phyloP scores from a whole-genome alignment of 805 yeast species.

The Saccharomycopsis synnaedendra region DNA sequence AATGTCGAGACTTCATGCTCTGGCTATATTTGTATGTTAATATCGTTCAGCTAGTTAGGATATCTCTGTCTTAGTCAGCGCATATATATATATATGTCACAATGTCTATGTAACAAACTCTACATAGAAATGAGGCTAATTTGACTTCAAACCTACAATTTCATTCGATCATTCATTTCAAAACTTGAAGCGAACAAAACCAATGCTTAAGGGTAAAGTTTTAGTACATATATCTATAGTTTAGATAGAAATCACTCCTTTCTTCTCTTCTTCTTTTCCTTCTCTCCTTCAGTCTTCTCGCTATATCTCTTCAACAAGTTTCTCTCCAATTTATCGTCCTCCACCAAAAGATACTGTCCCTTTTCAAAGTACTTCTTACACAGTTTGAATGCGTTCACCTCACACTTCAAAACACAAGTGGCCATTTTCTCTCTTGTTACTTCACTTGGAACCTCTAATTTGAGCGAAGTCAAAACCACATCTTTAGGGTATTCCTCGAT shows the following conservation, averaged over 20 bases:
- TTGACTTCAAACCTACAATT: no score
- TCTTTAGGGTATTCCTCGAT: slow-evolving; percentile 37
- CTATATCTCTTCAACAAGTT: slow-evolving; percentile 36
- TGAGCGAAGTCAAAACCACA: background rate
- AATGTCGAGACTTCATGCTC: slow-evolving; percentile 13
- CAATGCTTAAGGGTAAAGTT: no score
- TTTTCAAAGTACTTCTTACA: slow-evolving; percentile 22
- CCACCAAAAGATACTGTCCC: slow-evolving; percentile 31
- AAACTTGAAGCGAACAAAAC: no score
- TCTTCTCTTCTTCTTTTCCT: slow-evolving; percentile 4
- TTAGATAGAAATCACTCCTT: background rate
- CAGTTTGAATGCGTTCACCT: slow-evolving; percentile 36
- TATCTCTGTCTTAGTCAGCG: no score
- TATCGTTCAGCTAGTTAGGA: background rate
- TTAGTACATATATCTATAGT: background rate
- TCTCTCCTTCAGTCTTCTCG: background rate
- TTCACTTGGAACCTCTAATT: background rate
- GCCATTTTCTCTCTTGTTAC: slow-evolving; percentile 35
- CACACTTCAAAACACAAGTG: slow-evolving; percentile 42
- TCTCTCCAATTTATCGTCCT: slow-evolving; percentile 47
- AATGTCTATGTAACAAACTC: no score
- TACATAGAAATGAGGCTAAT: no score
- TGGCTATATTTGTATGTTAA: slow-evolving; percentile 3
- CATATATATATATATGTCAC: no score
- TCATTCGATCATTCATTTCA: no score